Percentiles rank a stretch among this genome's conserved stretches.
phyloP scores from a whole-genome alignment of 352 stramenopile species.

The Phytopythium aichiense region DNA sequence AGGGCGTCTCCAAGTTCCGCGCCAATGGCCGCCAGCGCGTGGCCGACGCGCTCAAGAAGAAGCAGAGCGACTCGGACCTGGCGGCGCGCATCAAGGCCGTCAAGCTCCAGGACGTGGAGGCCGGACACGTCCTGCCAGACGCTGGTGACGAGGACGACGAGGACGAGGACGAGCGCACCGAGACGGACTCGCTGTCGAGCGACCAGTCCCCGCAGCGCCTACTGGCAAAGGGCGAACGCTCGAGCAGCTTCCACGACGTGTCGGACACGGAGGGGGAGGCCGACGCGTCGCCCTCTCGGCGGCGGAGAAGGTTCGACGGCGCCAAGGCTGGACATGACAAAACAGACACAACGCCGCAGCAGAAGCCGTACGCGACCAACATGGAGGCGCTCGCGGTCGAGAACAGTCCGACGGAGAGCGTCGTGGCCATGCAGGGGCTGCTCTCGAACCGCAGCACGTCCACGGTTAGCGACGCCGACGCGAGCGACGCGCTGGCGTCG shows the following conservation, averaged over 20 bases:
- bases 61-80: conserved; percentile 5
- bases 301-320: conserved; percentile 16
- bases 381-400: conserved; percentile 33
- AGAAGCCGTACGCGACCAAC: conserved; percentile 10
- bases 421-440: conserved; percentile 46
- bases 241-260: conserved; percentile 9
- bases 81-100: conserved; percentile 4
- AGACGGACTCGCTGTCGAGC: conserved; percentile 24
- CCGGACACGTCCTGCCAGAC: conserved; percentile 7
- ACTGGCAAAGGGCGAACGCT: conserved; percentile 8
- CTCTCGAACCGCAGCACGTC: conserved; percentile 22
- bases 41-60: conserved; percentile 10
- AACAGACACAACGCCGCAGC: background rate
- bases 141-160: conserved; percentile 14
- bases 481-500: conserved; percentile 3
- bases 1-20: conserved; percentile 53
- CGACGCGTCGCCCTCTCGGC: conserved; percentile 15
- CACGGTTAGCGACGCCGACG: conserved; percentile 14
- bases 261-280: conserved; percentile 15
- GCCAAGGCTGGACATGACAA: conserved; percentile 7
- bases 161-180: conserved; percentile 21
- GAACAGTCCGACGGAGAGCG: conserved; percentile 49
- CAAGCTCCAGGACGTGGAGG: conserved; percentile 7
- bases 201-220: conserved; percentile 14
- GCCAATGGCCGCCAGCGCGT: conserved; percentile 15